Evolutionary conservation across 257 asterid genomes (phyloP).

Genomic region (Solanum chmielewskii): DNA sequence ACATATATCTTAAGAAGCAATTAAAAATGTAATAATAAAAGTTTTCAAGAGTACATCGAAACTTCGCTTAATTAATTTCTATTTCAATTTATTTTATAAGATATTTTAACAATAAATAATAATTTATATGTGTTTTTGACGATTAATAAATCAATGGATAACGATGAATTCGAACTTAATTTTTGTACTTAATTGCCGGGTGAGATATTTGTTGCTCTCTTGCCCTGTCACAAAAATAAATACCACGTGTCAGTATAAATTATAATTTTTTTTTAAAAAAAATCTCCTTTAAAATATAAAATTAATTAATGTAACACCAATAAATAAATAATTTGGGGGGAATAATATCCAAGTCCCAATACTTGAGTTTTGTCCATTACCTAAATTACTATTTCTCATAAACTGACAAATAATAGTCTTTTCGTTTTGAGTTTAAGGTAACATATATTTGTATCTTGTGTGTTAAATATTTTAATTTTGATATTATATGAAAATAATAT

Average conservation of each 20-base stretch:
- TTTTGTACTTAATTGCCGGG: background rate
- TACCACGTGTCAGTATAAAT: background rate
- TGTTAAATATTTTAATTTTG: no score
- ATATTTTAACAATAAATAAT: no score
- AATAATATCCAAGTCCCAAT: background rate
- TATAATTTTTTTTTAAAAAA: background rate
- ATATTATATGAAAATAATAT: no score
- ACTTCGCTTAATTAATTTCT: background rate
- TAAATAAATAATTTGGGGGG: background rate
- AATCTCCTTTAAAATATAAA: background rate
- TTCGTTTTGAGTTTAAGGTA: no score
- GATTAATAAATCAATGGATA: background rate
- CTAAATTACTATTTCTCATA: background rate
- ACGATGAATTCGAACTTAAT: background rate
- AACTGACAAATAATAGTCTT: no score
- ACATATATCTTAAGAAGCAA: background rate
- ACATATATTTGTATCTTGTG: no score
- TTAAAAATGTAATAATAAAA: no score
- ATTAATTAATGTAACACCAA: background rate
- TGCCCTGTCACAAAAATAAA: background rate
- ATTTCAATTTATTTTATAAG: background rate
- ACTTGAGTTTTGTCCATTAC: background rate
- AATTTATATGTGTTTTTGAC: background rate
- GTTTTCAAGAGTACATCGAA: background rate
- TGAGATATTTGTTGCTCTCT: background rate